Conservation (phyloP, 352 stramenopile species). For the Phytopythium litorale region DNA sequence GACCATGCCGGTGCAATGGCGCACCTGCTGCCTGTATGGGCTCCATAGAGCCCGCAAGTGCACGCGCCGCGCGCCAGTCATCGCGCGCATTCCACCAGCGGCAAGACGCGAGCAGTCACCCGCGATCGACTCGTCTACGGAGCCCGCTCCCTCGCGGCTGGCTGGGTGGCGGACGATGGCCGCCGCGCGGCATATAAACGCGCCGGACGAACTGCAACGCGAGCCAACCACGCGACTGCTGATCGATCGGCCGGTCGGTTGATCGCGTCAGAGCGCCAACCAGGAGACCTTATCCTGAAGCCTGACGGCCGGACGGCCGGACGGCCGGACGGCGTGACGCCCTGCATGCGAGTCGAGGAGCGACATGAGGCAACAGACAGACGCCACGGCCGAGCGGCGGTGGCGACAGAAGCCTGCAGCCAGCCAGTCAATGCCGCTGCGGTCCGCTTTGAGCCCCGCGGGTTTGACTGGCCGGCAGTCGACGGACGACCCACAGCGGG, state of each 20-base stretch:
- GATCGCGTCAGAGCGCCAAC: no score
- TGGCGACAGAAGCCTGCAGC: not conserved
- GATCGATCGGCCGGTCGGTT: not conserved
- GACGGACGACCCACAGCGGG: not conserved
- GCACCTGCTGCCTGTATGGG: not conserved
- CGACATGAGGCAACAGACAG: not conserved
- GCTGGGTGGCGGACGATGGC: no score
- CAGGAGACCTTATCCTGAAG: no score
- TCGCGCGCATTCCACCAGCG: not conserved
- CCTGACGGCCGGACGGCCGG: not conserved
- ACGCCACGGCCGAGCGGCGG: not conserved
- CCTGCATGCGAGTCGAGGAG: not conserved
- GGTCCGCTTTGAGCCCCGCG: not conserved
- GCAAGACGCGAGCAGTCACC: not conserved
- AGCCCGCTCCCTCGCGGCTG: no score
- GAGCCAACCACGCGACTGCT: not conserved
- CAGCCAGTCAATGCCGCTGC: not conserved
- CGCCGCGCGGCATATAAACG: not conserved
- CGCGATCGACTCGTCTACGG: not conserved
- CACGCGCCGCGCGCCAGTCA: not conserved
- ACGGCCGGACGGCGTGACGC: not conserved
- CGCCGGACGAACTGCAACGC: not conserved
- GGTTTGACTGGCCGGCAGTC: not conserved
- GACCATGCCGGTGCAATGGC: conserved; percentile 5
- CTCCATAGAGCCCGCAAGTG: not conserved